Conservation (phyloP, 2,329 filamentous ascomycete genomes). For the Rutstroemia sydowiana region DNA sequence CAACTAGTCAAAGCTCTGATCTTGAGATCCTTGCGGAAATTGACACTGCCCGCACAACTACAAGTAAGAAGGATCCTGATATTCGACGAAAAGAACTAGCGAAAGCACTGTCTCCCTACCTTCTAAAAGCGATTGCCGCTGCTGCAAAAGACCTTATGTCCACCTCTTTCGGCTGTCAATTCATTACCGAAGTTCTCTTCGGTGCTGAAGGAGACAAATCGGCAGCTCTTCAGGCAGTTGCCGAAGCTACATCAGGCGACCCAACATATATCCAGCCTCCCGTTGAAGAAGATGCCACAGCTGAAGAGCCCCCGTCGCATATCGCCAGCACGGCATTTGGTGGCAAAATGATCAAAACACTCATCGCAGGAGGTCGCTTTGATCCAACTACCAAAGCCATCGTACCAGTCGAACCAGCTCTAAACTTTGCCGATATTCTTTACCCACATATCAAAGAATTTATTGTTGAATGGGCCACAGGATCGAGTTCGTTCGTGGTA, state of each 20-base stretch:
- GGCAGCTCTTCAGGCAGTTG: slow-evolving; percentile 63
- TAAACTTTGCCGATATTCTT: slow-evolving; percentile 75
- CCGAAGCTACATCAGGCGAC: slow-evolving; percentile 53
- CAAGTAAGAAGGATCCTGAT: slow-evolving; percentile 86
- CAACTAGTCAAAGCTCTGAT: slow-evolving; percentile 54
- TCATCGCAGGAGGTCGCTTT: slow-evolving; percentile 84
- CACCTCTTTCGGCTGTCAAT: slow-evolving; percentile 78
- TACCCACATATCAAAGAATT: slow-evolving; percentile 73
- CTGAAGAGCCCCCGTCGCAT: slow-evolving; percentile 35
- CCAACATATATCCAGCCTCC: slow-evolving; percentile 33
- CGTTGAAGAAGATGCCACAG: slow-evolving; percentile 32
- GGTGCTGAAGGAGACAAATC: slow-evolving; percentile 68
- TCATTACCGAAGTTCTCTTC: slow-evolving; percentile 76
- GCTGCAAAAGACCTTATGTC: slow-evolving; percentile 61
- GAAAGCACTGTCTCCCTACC: slow-evolving; percentile 62
- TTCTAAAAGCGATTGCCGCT: slow-evolving; percentile 66
- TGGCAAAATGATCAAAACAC: slow-evolving; percentile 81
- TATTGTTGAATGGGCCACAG: slow-evolving; percentile 76
- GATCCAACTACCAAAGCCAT: slow-evolving; percentile 67
- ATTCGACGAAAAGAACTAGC: slow-evolving; percentile 69
- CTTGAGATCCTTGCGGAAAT: slow-evolving; percentile 69
- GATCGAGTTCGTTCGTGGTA: slow-evolving; percentile 78
- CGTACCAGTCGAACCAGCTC: slow-evolving; percentile 63
- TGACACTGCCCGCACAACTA: slow-evolving; percentile 69
- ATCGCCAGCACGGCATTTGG: slow-evolving; percentile 55